Conservation (phyloP, 1,139 yeast species). For the Scheffersomyces segobiensis region DNA sequence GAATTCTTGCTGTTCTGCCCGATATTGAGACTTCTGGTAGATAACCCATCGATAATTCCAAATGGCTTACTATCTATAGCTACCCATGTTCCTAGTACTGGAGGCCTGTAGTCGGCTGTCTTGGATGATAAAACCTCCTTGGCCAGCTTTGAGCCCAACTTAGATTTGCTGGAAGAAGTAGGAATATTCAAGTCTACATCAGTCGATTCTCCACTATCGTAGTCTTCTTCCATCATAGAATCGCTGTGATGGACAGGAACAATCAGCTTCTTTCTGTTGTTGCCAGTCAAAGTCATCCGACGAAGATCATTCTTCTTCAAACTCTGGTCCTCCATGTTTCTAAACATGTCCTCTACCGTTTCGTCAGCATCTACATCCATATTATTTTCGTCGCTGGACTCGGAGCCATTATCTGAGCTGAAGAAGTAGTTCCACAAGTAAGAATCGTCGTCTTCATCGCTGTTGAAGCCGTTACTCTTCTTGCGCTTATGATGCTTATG, state of each 20-base stretch:
- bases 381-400: conserved; percentile 23
- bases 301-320: conserved; percentile 1
- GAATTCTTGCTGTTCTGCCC: conserved; percentile 11
- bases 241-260: conserved; percentile 1
- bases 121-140: conserved; percentile 88
- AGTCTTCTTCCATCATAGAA: conserved; percentile 23
- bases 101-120: conserved; percentile 84
- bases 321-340: conserved; percentile 2
- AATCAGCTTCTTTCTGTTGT: conserved; percentile 2
- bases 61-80: conserved; percentile 78
- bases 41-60: conserved; percentile 90
- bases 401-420: conserved; percentile 43
- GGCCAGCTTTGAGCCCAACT: conserved; percentile 71
- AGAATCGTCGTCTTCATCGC: conserved; percentile 54
- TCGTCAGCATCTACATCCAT: conserved; percentile 21
- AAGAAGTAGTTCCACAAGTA: conserved; percentile 59
- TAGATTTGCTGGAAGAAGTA: conserved; percentile 53
- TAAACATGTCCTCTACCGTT: conserved; percentile 9
- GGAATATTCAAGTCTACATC: conserved; percentile 85
- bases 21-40: conserved; percentile 68
- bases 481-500: conserved; percentile 10
- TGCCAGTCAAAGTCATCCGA: conserved; percentile 5
- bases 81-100: conserved; percentile 89
- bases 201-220: conserved; percentile 77
- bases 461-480: conserved; percentile 18